A percentile compares a stretch with the other conserved stretches of the same genome.
These are phyloP conservation scores for Coemansia sp. DNA, from an alignment of 192 early-diverging fungal species.

Conservation along the genomic window DNA sequence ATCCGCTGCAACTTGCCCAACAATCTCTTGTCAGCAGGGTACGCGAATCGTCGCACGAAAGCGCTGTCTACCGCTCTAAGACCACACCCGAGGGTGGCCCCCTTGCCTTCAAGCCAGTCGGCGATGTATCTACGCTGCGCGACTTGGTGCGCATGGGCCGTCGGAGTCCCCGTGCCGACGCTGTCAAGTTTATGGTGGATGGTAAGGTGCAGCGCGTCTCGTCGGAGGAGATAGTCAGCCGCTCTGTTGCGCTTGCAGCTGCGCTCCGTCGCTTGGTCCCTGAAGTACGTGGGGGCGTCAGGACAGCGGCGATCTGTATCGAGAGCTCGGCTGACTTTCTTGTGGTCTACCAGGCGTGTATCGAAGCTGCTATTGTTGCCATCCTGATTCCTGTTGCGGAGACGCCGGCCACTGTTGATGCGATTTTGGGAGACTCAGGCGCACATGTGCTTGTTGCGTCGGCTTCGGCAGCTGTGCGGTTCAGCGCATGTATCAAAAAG, in stretches of 20 bases:
- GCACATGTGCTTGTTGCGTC: constrained; percentile 34
- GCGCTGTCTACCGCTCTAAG: constrained; percentile 49
- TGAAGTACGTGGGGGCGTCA: not conserved
- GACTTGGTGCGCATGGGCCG: constrained; percentile 30
- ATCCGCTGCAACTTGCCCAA: constrained; percentile 49
- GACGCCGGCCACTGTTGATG: constrained; percentile 10
- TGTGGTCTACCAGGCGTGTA: constrained; percentile 45
- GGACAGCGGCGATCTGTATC: constrained; percentile 23
- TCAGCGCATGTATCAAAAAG: constrained; percentile 1
- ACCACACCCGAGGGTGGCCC: constrained; percentile 25
- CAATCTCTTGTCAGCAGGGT: constrained; percentile 39
- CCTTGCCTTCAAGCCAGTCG: constrained; percentile 19
- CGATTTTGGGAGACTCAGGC: constrained; percentile 22
- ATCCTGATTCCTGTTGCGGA: constrained; percentile 26
- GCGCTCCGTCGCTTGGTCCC: constrained; percentile 14
- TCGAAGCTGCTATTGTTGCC: constrained; percentile 37
- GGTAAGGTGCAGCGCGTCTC: constrained; percentile 13
- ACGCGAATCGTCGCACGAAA: constrained; percentile 36
- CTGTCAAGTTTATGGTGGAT: constrained; percentile 15
- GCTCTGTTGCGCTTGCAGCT: constrained; percentile 23
- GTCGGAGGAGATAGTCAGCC: constrained; percentile 10
- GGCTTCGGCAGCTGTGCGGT: constrained; percentile 11
- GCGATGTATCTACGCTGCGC: constrained; percentile 19
- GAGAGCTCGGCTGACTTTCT: constrained; percentile 26
- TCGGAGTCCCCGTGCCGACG: constrained; percentile 9